Evolutionary conservation across 2,329 filamentous ascomycete genomes (phyloP).

Genomic region (Aspergillus thermomutatus): DNA sequence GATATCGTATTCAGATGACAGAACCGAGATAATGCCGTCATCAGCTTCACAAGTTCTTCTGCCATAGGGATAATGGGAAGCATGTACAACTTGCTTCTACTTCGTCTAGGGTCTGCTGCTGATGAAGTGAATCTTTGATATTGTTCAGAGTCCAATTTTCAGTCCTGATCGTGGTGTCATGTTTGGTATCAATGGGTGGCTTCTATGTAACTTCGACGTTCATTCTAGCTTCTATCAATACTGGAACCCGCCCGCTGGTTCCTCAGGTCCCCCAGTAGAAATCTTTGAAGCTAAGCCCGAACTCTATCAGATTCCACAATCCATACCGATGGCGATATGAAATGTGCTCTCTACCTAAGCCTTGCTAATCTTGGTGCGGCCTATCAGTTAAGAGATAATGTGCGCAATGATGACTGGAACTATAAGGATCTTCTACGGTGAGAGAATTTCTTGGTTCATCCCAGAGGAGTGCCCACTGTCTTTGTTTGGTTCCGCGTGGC

Average conservation of each 20-base stretch:
- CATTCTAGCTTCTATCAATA: neutral
- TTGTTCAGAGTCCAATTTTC: neutral
- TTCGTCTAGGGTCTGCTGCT: conserved; percentile 9
- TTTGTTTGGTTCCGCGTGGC: conserved; percentile 5
- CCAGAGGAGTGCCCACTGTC: conserved; percentile 1
- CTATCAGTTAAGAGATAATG: neutral
- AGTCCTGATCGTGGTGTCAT: neutral
- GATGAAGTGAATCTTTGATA: neutral
- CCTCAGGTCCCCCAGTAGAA: neutral
- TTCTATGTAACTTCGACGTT: conserved; percentile 6
- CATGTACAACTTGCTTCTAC: conserved; percentile 20
- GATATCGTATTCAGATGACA: conserved; percentile 14
- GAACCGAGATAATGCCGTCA: neutral
- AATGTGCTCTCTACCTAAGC: neutral
- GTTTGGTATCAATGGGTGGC: neutral
- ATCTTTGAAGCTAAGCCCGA: neutral
- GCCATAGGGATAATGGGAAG: conserved; percentile 29
- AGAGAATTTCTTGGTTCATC: neutral
- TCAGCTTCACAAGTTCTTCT: neutral
- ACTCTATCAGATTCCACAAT: neutral
- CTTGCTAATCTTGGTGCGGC: neutral
- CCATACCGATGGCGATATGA: neutral
- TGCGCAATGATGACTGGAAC: neutral
- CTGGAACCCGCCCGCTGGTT: neutral
- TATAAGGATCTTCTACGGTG: neutral